Evolutionary conservation across 1,284 basidiomycete genomes (phyloP).

Genomic region (Vanrija sp.): DNA sequence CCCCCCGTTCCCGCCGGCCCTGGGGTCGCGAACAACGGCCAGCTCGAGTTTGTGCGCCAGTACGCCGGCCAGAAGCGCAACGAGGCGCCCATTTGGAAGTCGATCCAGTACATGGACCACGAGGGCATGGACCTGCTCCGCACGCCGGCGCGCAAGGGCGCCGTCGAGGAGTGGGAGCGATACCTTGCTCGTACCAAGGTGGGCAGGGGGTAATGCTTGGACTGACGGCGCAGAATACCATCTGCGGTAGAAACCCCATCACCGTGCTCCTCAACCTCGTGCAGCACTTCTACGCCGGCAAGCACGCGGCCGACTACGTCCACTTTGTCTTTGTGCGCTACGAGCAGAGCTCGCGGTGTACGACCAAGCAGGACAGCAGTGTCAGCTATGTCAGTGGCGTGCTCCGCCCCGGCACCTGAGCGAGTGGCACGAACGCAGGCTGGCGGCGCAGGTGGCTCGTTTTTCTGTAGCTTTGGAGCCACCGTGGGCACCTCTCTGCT

Average conservation of each 20-base stretch:
- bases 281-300: slow-evolving; percentile 57
- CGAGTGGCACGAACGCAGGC: not conserved
- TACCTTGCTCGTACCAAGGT: slow-evolving; percentile 69
- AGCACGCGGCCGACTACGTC: slow-evolving; percentile 23
- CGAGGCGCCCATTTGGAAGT: slow-evolving; percentile 67
- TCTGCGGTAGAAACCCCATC: slow-evolving; percentile 94
- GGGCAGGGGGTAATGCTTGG: slow-evolving; percentile 3
- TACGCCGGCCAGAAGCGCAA: slow-evolving; percentile 31
- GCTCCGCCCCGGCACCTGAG: slow-evolving; percentile 12
- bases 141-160: slow-evolving; percentile 47
- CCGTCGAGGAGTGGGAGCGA: slow-evolving; percentile 62
- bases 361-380: slow-evolving; percentile 69
- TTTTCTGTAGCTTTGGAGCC: not conserved
- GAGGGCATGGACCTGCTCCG: slow-evolving; percentile 39
- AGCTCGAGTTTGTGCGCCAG: not conserved
- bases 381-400: slow-evolving; percentile 88
- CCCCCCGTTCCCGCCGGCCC: slow-evolving; percentile 41
- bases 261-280: slow-evolving; percentile 82
- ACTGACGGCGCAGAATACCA: slow-evolving; percentile 68
- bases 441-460: too few relatives aligned
- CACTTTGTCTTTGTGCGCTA: slow-evolving; percentile 73
- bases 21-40: slow-evolving; percentile 56
- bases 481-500: too few relatives aligned
- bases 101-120: slow-evolving; percentile 51
- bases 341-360: slow-evolving; percentile 81